These are phyloP conservation scores for Coleophoma cylindrospora DNA, from an alignment of 2,329 filamentous ascomycete species.

Conservation along the genomic window DNA sequence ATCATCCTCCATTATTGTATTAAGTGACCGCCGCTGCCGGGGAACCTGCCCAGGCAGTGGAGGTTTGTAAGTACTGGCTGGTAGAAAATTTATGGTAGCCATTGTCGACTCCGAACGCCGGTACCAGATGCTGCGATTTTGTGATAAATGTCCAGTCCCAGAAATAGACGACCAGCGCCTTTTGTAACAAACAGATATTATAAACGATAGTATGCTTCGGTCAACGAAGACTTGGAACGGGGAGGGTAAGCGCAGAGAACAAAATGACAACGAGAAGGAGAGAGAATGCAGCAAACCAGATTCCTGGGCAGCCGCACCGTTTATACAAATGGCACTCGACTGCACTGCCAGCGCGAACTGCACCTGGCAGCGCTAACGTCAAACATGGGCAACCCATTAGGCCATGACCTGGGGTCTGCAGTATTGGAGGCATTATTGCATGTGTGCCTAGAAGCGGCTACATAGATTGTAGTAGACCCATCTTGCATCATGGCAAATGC, in stretches of 20 bases:
- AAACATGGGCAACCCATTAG: conserved; percentile 9
- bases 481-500: no score
- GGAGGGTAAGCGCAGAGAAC: conserved; percentile 6
- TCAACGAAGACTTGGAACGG: conserved; percentile 28
- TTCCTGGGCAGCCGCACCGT: conserved; percentile 16
- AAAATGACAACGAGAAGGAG: conserved; percentile 12
- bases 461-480: no score
- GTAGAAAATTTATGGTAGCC: conserved; percentile 34
- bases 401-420: conserved; percentile 7
- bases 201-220: conserved; percentile 31
- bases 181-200: conserved; percentile 4
- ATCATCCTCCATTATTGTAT: conserved; percentile 60
- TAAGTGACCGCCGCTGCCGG: conserved; percentile 48
- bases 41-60: conserved; percentile 46
- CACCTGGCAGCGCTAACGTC: conserved; percentile 17
- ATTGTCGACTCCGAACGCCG: conserved; percentile 17
- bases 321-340: conserved; percentile 15
- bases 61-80: conserved; percentile 43
- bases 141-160: conserved; percentile 4
- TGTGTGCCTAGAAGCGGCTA: conserved; percentile 10
- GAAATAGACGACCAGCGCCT: conserved; percentile 22
- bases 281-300: conserved; percentile 9
- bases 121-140: conserved; percentile 7
- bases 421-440: conserved; percentile 5
- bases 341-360: conserved; percentile 8